Evolutionary conservation across 2,329 filamentous ascomycete genomes (phyloP), one percentile per base, ranked within the genome.

Genomic region (Penicillium sp.): DNA sequence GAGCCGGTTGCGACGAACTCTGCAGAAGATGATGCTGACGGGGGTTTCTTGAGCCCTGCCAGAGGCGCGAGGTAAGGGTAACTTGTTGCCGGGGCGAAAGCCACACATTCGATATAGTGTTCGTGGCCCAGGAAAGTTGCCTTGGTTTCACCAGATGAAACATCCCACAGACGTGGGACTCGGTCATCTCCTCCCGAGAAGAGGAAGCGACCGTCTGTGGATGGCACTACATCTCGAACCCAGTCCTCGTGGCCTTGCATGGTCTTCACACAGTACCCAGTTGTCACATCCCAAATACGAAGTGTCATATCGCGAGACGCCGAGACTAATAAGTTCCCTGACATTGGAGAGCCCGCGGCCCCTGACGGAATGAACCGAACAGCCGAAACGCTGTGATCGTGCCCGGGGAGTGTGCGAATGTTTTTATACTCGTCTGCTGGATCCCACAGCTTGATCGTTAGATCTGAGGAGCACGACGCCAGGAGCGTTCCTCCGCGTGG

Each of bases 371-470:
- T 88, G 70, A 97, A 97, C 7, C 92, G 87, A 31, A 97, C 87
- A 3, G 90, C 88, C 63, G 89, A 94, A 50, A 97, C 90, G 60
- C 88, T 94, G 72, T 97, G 93, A 65, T 97, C 92, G 73, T 97
- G 92, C 5, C 93, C 92, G 0, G 89, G 88, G 18, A 97, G 79
- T 1, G 92, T 97, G 48, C 92, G 84, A 53, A 96, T 96, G 68
- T 96, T 97, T 72, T 96, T 96, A 77, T 97, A 97, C 55, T 94
- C 90, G 69, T 96, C 89, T 41, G 86, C 83, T 1, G 93, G 92
- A 63, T 97, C 91, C 92, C 92, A 97, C 22, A 97, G 79, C 73
- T 96, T 96, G 75, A 97, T 96, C 2, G 91, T 96, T 42, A 97
- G 76, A 72, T 97, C 93, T 45, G 88, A 92, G 45, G 87, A 92